phyloP scores from a whole-genome alignment of 176 grass and related monocot species.

The Puccinellia tenuiflora region DNA sequence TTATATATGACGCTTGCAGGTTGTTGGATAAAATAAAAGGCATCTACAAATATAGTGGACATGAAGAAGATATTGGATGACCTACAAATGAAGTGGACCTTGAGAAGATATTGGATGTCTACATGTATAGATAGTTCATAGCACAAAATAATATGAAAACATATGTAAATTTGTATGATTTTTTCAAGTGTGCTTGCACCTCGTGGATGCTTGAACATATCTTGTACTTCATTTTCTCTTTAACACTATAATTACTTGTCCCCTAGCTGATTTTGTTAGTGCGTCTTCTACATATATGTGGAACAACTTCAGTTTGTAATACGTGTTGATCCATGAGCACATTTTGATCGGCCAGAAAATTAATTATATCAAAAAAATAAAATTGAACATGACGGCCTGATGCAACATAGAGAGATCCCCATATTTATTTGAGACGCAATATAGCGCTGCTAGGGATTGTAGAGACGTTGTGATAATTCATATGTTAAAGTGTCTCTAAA shows the following conservation, averaged over 20 bases:
- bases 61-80: not conserved
- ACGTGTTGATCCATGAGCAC: too few species aligned
- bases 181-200: not conserved
- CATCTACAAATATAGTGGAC: too few species aligned
- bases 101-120: not conserved
- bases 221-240: not conserved
- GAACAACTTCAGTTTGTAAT: too few species aligned
- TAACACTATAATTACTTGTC: not conserved
- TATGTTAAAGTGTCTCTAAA: too few species aligned
- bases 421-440: too few species aligned
- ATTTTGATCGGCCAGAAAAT: too few species aligned
- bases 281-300: too few species aligned
- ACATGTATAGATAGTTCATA: not conserved
- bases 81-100: not conserved
- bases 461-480: too few species aligned
- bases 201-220: not conserved
- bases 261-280: not conserved
- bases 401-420: too few species aligned
- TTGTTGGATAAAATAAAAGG: not conserved
- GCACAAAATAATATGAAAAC: not conserved
- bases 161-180: not conserved
- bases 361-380: too few species aligned
- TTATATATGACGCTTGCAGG: not conserved
- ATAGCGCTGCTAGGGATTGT: too few species aligned
- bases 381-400: too few species aligned